Conservation (phyloP, 306 rosid genomes). For the Hylodesmum podocarpum region DNA sequence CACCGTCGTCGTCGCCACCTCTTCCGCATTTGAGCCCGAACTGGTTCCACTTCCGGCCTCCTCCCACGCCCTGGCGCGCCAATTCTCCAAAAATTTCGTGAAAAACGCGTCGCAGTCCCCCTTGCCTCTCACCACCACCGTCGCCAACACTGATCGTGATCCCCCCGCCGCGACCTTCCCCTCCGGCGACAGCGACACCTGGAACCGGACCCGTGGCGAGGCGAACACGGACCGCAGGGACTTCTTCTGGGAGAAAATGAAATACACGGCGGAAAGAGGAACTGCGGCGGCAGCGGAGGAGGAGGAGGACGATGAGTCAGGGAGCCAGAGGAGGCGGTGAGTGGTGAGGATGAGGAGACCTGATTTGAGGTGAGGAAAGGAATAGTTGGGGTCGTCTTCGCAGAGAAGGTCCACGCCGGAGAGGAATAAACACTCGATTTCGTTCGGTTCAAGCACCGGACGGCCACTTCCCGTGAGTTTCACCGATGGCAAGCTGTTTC, state of each 20-base stretch:
- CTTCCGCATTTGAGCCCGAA: conserved; percentile 28
- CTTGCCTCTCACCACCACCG: conserved; percentile 76
- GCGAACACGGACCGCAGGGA: conserved; percentile 72
- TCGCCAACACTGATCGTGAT: conserved; percentile 54
- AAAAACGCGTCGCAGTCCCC: conserved; percentile 77
- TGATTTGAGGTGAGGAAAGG: conserved; percentile 74
- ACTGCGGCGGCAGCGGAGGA: conserved; percentile 36
- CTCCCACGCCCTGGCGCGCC: conserved; percentile 87
- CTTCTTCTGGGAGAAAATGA: conserved; percentile 70
- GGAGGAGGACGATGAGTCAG: conserved; percentile 33
- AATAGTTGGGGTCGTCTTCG: conserved; percentile 50
- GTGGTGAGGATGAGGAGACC: conserved; percentile 88
- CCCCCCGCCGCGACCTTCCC: conserved; percentile 34
- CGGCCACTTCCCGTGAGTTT: conserved; percentile 79
- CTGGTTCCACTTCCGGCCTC: conserved; percentile 35
- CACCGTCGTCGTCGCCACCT: neutral
- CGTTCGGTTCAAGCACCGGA: conserved; percentile 67
- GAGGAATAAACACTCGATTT: conserved; percentile 74
- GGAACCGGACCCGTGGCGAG: conserved; percentile 84
- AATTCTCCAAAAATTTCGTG: conserved; percentile 76
- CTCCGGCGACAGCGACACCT: conserved; percentile 58
- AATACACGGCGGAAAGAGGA: conserved; percentile 59
- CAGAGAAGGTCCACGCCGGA: conserved; percentile 80
- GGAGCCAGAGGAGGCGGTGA: conserved; percentile 82
- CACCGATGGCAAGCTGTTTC: conserved; percentile 56